phyloP scores from a whole-genome alignment of 768 basidiomycete species.

The Polyporus arcularius region DNA sequence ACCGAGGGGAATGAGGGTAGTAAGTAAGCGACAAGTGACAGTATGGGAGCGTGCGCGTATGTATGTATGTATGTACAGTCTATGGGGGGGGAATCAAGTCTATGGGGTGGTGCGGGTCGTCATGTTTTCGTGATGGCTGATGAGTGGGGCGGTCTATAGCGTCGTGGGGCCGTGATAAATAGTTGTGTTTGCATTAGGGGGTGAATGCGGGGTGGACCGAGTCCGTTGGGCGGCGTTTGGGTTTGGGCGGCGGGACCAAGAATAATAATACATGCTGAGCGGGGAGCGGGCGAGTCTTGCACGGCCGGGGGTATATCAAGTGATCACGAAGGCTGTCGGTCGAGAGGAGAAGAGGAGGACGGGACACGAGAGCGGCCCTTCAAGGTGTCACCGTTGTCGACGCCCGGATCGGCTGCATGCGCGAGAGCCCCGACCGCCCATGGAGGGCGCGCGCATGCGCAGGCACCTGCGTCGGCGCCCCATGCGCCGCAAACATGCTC shows the following conservation, averaged over 20 bases:
- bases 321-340: background rate
- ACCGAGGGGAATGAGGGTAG: too few relatives aligned
- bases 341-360: background rate
- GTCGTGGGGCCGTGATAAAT: background rate
- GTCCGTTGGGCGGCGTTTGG: background rate
- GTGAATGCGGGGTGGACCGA: background rate
- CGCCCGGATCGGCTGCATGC: background rate
- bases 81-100: background rate
- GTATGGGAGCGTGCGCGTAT: background rate
- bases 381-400: conserved; percentile 16
- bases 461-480: background rate
- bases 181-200: background rate
- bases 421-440: conserved; percentile 10
- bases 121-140: background rate
- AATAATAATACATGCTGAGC: conserved; percentile 15
- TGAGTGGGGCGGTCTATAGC: conserved; percentile 2
- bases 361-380: background rate
- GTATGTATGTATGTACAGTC: conserved; percentile 3
- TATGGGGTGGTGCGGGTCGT: background rate
- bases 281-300: background rate
- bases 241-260: background rate
- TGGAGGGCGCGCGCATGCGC: background rate
- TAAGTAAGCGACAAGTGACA: background rate
- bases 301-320: background rate
- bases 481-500: conserved; percentile 23